A percentile compares a stretch with the other conserved stretches of the same genome.
Conservation (phyloP, 495 filamentous ascomycete species). For the Rhizodiscina lignyota region DNA sequence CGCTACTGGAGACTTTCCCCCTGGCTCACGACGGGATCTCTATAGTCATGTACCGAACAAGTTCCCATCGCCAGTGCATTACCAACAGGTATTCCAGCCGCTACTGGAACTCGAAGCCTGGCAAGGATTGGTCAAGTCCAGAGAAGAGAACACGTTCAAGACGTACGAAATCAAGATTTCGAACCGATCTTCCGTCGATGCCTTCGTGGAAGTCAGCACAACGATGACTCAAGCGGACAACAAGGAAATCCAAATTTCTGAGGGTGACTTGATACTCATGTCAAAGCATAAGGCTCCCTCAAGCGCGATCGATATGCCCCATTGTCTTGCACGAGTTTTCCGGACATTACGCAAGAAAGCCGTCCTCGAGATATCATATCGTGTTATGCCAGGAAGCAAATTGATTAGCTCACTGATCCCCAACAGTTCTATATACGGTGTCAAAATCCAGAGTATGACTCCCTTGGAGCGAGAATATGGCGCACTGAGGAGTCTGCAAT, state of each 20-base stretch:
- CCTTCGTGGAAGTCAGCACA: constrained; percentile 79
- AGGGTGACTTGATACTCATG: constrained; percentile 79
- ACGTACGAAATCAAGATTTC: constrained; percentile 70
- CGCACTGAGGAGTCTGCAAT: constrained; percentile 73
- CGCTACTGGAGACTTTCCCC: constrained; percentile 68
- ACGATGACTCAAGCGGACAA: constrained; percentile 50
- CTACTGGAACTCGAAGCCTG: constrained; percentile 86
- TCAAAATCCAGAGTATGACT: constrained; percentile 72
- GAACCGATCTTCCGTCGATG: constrained; percentile 76
- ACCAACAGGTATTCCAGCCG: constrained; percentile 80
- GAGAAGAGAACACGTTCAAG: constrained; percentile 67
- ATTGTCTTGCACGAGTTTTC: constrained; percentile 75
- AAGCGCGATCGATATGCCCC: constrained; percentile 41
- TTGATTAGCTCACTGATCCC: constrained; percentile 34
- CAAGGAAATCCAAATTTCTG: constrained; percentile 54
- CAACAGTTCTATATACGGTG: constrained; percentile 48
- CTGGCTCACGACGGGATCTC: constrained; percentile 44
- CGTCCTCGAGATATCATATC: constrained; percentile 66
- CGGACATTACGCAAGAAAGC: constrained; percentile 64
- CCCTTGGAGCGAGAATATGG: constrained; percentile 92
- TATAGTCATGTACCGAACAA: constrained; percentile 60
- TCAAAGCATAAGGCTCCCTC: constrained; percentile 54
- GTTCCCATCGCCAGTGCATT: constrained; percentile 58
- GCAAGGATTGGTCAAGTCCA: constrained; percentile 79
- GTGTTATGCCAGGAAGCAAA: constrained; percentile 47